These are phyloP conservation scores for Penicillium aurantiogriseum DNA, from an alignment of 2,329 filamentous ascomycete species.

Conservation along the genomic window DNA sequence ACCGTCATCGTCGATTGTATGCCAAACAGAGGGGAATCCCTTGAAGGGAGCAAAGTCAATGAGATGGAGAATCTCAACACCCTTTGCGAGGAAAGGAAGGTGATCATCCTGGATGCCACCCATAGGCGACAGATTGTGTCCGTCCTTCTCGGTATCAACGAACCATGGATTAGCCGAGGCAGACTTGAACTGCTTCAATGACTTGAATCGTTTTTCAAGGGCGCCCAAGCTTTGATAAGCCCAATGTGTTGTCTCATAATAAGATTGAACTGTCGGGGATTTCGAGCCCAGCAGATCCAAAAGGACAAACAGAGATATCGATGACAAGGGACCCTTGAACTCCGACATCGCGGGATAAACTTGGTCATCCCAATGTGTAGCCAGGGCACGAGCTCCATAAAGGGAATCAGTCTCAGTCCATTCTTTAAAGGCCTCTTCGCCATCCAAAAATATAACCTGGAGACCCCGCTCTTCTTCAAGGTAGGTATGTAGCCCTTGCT, in stretches of 20 bases:
- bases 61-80: conserved; percentile 84
- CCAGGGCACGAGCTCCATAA: conserved; percentile 82
- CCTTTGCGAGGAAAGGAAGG: conserved; percentile 80
- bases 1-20: conserved; percentile 77
- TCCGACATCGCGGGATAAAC: conserved; percentile 69
- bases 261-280: conserved; percentile 72
- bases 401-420: conserved; percentile 83
- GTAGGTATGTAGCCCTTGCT: conserved; percentile 49
- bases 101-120: conserved; percentile 79
- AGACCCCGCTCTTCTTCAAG: conserved; percentile 77
- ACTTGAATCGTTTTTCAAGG: conserved; percentile 71
- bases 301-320: conserved; percentile 87
- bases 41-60: conserved; percentile 64
- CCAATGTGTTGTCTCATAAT: conserved; percentile 90
- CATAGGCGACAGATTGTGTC: conserved; percentile 47
- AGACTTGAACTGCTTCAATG: conserved; percentile 65
- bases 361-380: conserved; percentile 73
- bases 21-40: conserved; percentile 79
- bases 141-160: conserved; percentile 58
- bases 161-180: conserved; percentile 58
- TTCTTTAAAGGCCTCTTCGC: conserved; percentile 82
- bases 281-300: conserved; percentile 78
- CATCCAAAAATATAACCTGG: conserved; percentile 86
- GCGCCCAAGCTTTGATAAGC: conserved; percentile 75
- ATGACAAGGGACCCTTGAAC: conserved; percentile 70